Evolutionary conservation across 2,329 filamentous ascomycete genomes (phyloP).

Genomic region (Phaeoacremonium minimum): DNA sequence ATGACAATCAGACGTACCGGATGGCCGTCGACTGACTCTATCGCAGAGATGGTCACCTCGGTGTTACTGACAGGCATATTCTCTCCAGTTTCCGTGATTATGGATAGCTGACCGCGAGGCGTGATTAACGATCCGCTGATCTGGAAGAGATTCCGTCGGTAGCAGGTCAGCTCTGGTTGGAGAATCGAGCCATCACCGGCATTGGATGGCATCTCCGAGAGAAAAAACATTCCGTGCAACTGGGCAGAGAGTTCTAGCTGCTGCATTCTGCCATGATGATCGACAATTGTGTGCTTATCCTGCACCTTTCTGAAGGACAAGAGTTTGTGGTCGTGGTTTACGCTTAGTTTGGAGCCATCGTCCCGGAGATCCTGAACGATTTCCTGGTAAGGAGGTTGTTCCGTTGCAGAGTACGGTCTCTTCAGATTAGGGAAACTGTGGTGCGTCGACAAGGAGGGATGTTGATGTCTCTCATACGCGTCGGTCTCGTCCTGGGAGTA

Average conservation of each 20-base stretch:
- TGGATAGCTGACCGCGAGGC: slow-evolving; percentile 71
- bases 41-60: slow-evolving; percentile 86
- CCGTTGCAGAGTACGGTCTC: slow-evolving; percentile 51
- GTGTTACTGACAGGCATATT: slow-evolving; percentile 76
- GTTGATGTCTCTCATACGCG: slow-evolving; percentile 48
- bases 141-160: slow-evolving; percentile 92
- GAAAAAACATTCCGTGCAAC: slow-evolving; percentile 85
- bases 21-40: slow-evolving; percentile 91
- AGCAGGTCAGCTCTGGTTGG: slow-evolving; percentile 87
- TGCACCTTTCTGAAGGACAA: slow-evolving; percentile 52
- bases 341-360: slow-evolving; percentile 51
- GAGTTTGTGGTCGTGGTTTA: slow-evolving; percentile 58
- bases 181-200: slow-evolving; percentile 51
- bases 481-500: slow-evolving; percentile 52
- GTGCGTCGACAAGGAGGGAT: slow-evolving; percentile 40
- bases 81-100: slow-evolving; percentile 80
- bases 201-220: slow-evolving; percentile 72
- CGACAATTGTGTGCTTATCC: slow-evolving; percentile 57
- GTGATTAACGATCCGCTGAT: slow-evolving; percentile 86
- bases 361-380: slow-evolving; percentile 58
- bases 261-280: slow-evolving; percentile 55
- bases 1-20: slow-evolving; percentile 92
- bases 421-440: slow-evolving; percentile 54
- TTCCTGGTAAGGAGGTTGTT: slow-evolving; percentile 53
- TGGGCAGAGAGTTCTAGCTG: slow-evolving; percentile 65